A percentile compares a stretch with the other conserved stretches of the same genome.
These are phyloP conservation scores for Bacterosira constricta DNA, from an alignment of 108 stramenopile species.

Conservation along the genomic window DNA sequence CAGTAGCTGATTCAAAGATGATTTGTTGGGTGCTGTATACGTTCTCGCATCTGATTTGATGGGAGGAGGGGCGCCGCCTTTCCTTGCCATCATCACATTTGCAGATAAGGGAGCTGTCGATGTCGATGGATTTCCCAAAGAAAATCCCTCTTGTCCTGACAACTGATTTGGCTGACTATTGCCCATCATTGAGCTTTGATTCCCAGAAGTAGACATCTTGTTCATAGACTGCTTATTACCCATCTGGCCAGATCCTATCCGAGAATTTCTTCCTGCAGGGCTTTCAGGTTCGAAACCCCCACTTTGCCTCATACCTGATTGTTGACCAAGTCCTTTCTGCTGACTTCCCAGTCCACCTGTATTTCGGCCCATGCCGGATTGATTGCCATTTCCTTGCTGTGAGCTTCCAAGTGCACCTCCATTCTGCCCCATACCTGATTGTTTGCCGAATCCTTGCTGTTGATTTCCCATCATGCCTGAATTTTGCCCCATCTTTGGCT, in stretches of 20 bases:
- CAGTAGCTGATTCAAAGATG: neutral
- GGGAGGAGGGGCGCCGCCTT: neutral
- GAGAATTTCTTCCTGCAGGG: neutral
- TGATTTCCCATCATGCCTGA: neutral
- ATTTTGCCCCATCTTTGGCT: neutral
- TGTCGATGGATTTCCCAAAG: neutral
- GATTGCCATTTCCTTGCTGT: no score
- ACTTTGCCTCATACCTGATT: no score
- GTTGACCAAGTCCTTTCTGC: no score
- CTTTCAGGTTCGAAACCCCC: neutral
- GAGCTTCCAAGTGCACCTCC: no score
- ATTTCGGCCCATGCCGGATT: no score
- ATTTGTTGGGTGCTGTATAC: neutral
- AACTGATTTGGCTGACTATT: neutral
- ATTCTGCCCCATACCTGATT: neutral
- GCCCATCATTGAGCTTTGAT: neutral
- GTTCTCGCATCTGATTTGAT: constrained; percentile 1
- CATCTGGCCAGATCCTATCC: no score
- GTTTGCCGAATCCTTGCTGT: neutral
- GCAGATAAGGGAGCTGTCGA: neutral
- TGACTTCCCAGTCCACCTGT: no score
- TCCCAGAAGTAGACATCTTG: neutral
- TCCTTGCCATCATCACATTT: constrained; percentile 8
- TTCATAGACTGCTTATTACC: neutral
- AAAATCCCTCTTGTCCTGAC: neutral